A percentile compares a stretch with the other conserved stretches of the same genome.
phyloP scores from a whole-genome alignment of 73 alveolate species.

The Paramecium tetraurelia region DNA sequence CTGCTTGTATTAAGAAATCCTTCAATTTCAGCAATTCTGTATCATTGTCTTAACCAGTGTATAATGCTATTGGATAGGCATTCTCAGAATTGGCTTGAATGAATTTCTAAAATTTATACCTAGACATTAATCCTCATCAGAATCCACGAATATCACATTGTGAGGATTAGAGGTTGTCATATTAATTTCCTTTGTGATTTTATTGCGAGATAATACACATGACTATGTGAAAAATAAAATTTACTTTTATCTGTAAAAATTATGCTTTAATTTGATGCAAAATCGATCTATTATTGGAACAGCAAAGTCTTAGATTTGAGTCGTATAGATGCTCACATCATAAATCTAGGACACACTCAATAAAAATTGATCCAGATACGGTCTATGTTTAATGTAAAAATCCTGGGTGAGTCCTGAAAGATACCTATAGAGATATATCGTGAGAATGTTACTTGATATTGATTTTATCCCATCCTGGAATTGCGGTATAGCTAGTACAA shows the following conservation, averaged over 20 bases:
- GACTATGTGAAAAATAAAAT: slow-evolving; percentile 12
- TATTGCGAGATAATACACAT: not conserved
- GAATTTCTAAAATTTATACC: not conserved
- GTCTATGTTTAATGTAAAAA: not conserved
- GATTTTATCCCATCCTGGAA: not conserved
- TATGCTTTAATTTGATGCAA: not conserved
- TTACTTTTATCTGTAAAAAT: slow-evolving; percentile 21
- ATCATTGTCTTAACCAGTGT: not conserved
- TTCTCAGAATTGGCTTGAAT: not conserved
- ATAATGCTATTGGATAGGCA: not conserved
- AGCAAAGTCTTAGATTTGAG: not conserved
- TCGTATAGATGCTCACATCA: not conserved
- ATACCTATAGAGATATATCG: not conserved
- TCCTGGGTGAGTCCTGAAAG: not conserved
- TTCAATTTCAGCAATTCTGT: not conserved
- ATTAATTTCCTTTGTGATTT: not conserved
- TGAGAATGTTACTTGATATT: not conserved
- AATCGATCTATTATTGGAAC: not conserved
- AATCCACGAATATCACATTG: not conserved
- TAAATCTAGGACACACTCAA: not conserved
- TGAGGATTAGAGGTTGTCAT: not conserved
- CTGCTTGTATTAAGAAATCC: not conserved
- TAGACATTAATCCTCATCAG: not conserved
- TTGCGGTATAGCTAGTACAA: not conserved
- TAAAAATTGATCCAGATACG: not conserved